Evolutionary conservation across 78 protist species (phyloP), one percentile per base, ranked within the genome.

Genomic region (Emiliania huxleyi): DNA sequence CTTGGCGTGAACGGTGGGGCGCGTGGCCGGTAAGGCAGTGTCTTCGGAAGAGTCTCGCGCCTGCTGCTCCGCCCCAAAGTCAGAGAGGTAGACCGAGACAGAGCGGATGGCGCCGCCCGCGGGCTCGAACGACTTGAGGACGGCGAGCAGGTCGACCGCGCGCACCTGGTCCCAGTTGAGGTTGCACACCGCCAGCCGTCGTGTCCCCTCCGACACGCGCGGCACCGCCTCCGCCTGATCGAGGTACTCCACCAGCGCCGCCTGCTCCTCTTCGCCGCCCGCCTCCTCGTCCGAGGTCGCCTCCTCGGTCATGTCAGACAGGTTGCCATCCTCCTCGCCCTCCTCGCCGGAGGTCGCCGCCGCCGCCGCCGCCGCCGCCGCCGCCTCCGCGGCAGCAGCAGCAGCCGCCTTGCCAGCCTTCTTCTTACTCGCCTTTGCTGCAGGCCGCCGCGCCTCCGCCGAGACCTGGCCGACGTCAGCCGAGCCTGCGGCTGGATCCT

Each of bases 51-150:
- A n/a, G n/a, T n/a, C n/a, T n/a, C n/a, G n/a, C n/a, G n/a, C n/a
- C 15, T 26, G 23, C 71, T 87, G 95, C 84, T 92, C 45, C 21
- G 52, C 52, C 45, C 97, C 97, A 38, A 73, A 96, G 37, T 93
- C 94, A 0, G 97, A 95, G 40, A 96, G 96, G 91, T 93, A 96
- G 25, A 96, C 69, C 0, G 94, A 75, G 25, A 96, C 92, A 2
- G 46, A 37, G n/a, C 23, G 40, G 18, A 96, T 26, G 3, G 40
- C 29, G 23, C 97, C 97, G 87, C 94, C 96, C 4, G 77, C 18
- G 38, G 97, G 97, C 45, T 38, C 46, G 55, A 96, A 95, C 35
- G 96, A 95, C 37, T 83, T 71, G 40, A 95, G 69, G 25, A 96
- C 33, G 2, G 81, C 83, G 37, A 91, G 92, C 18, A 96, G n/a